Base-by-base conservation (phyloP, 257 asterid species). In the Schizonepeta tenuifolia region DNA sequence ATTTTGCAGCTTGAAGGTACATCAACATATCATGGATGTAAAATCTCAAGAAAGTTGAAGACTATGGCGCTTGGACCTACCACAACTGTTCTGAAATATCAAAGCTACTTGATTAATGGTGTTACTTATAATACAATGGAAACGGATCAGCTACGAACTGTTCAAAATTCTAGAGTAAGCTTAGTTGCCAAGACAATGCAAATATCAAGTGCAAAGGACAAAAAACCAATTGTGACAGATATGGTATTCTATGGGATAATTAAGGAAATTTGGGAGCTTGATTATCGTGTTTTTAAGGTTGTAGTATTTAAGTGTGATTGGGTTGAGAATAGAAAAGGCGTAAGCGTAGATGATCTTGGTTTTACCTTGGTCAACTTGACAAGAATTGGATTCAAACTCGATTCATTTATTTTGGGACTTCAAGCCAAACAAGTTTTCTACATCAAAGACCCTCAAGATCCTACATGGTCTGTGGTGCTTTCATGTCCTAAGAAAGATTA, bases 121-220 rank as follows among this genome's bases (percentile, higher is more conserved):
- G 59, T 67, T n/a, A 67, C 17, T 9, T 47, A 26, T 10, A 11
- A 15, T 10, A 67, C 60, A 43, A 67, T 8, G n/a, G 43, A 28
- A 0, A 18, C 18, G 1, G 60, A 67, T 49, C 6, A n/a, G 3
- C 6, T 49, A 8, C 38, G n/a, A 1, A 28, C 6, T 1, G 26
- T 47, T 22, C 60, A 67, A 9, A 67, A 47, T 18, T 67, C 33
- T 1, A 33, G 24, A 47, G 60, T 67, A 1, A 67, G 46, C 46
- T 9, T 67, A 49, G 47, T 67, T n/a, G 72, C 72, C n/a, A 67
- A 67, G 24, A 49, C n/a, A 3, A 65, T 47, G 71, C 57, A 46
- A 65, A 8, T 65, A 15, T 49, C 55, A 49, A 49, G 55, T 49
- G 55, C 50, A 44, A 49, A 15, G 22, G n/a, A n/a, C n/a, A n/a